Conservation (phyloP, 768 basidiomycete genomes). For the Saitozyma sp. region DNA sequence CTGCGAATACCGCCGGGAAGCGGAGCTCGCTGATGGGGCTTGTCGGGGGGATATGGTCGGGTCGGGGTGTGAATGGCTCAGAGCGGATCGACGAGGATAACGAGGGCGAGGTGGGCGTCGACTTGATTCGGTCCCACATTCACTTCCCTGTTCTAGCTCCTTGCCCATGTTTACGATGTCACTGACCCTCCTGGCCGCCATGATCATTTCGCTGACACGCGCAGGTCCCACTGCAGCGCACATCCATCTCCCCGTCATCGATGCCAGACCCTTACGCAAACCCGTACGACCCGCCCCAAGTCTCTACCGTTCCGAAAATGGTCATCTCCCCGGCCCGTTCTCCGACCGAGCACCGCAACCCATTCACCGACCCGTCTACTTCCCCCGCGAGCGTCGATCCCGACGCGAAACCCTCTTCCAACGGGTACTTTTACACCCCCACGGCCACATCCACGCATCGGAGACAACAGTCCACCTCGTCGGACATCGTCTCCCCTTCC, state of each 20-base stretch:
- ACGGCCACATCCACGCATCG: neutral
- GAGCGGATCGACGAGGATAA: slow-evolving; percentile 1
- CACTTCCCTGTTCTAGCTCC: slow-evolving; percentile 13
- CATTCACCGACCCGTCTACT: slow-evolving; percentile 33
- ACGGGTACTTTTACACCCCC: slow-evolving; percentile 2
- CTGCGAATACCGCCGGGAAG: slow-evolving; percentile 11
- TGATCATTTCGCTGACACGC: too few species aligned
- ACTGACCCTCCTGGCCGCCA: too few species aligned
- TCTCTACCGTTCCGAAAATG: slow-evolving; percentile 29
- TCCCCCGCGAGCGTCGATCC: neutral
- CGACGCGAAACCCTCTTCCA: slow-evolving; percentile 14
- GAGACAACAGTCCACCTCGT: neutral
- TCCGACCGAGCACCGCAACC: slow-evolving; percentile 6
- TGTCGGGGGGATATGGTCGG: slow-evolving; percentile 31
- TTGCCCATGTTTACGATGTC: too few species aligned
- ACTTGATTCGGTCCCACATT: neutral
- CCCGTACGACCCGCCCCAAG: neutral
- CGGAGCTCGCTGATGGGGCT: slow-evolving; percentile 34
- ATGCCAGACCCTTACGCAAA: too few species aligned
- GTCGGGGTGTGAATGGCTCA: neutral
- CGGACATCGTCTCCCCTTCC: slow-evolving; percentile 1
- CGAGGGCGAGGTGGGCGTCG: slow-evolving; percentile 17
- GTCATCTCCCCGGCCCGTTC: slow-evolving; percentile 23
- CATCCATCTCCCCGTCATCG: too few species aligned
- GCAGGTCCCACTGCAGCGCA: too few species aligned